Evolutionary conservation across 2,329 filamentous ascomycete species (phyloP).

Genomic region (Beauveria brongniartii): DNA sequence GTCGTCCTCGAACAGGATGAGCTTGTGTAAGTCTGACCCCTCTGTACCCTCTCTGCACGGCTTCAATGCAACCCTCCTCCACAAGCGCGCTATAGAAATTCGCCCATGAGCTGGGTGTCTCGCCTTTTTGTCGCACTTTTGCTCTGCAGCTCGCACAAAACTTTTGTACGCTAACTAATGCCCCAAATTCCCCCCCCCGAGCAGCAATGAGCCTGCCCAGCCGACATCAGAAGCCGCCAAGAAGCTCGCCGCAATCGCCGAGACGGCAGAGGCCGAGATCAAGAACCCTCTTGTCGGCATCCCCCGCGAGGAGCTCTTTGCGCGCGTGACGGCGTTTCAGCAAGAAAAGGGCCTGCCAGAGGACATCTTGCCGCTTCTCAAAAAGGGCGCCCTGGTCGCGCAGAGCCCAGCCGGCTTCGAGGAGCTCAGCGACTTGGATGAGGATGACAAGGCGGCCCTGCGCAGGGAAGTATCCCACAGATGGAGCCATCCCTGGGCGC

Average conservation of each 20-base stretch:
- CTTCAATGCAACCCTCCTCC: not conserved
- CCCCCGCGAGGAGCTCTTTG: slow-evolving; percentile 41
- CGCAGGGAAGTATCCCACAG: slow-evolving; percentile 37
- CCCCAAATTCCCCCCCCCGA: too few species aligned
- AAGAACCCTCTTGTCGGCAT: slow-evolving; percentile 44
- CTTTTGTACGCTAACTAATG: too few species aligned
- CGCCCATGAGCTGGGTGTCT: not conserved
- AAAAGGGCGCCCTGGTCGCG: slow-evolving; percentile 23
- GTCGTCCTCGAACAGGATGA: slow-evolving; percentile 6
- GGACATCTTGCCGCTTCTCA: slow-evolving; percentile 32
- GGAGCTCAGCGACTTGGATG: slow-evolving; percentile 24
- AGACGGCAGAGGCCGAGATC: slow-evolving; percentile 23
- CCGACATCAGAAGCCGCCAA: not conserved
- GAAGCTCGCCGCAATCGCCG: slow-evolving; percentile 14
- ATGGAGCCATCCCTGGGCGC: slow-evolving; percentile 39
- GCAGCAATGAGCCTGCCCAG: not conserved
- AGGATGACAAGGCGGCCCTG: slow-evolving; percentile 33
- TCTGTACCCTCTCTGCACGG: too few species aligned
- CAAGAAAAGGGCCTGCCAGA: slow-evolving; percentile 35
- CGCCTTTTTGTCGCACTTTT: not conserved
- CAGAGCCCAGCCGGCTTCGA: slow-evolving; percentile 38
- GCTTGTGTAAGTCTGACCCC: slow-evolving; percentile 1
- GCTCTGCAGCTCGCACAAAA: not conserved
- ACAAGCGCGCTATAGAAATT: not conserved
- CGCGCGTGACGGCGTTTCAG: slow-evolving; percentile 47